phyloP scores from a whole-genome alignment of 2,329 filamentous ascomycete species.

The Neocucurbitaria cava region DNA sequence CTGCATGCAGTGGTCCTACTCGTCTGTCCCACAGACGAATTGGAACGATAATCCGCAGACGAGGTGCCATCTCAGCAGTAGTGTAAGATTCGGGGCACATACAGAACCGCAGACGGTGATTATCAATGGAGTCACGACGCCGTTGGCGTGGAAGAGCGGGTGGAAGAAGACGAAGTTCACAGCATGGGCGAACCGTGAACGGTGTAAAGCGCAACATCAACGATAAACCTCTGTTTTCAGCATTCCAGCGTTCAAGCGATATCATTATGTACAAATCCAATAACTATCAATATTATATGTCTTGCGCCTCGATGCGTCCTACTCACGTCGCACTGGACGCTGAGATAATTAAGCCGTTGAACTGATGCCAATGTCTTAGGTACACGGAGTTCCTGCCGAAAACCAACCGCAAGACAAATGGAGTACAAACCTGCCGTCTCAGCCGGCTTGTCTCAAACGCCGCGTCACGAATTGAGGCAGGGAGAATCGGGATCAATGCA shows the following conservation, averaged over 20 bases:
- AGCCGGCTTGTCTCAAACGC: conserved; percentile 20
- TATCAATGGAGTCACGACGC: conserved; percentile 15
- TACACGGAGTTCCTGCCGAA: too few species aligned
- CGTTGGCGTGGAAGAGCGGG: conserved; percentile 36
- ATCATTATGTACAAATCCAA: neutral
- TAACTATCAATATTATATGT: neutral
- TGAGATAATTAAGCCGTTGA: too few species aligned
- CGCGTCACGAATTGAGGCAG: conserved; percentile 17
- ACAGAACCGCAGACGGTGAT: conserved; percentile 17
- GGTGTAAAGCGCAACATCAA: conserved; percentile 29
- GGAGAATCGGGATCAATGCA: conserved; percentile 11
- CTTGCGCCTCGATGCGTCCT: too few species aligned
- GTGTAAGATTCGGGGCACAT: conserved; percentile 33
- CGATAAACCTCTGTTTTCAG: neutral
- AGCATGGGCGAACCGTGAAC: conserved; percentile 35
- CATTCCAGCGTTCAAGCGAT: conserved; percentile 6
- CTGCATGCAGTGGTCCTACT: conserved; percentile 46
- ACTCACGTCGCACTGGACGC: too few species aligned
- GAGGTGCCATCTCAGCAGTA: conserved; percentile 43
- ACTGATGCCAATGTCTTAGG: too few species aligned
- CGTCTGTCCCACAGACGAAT: conserved; percentile 31
- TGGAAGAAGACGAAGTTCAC: conserved; percentile 40
- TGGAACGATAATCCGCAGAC: conserved; percentile 43
- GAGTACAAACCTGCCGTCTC: conserved; percentile 10
- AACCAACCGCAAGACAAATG: neutral